Base-by-base conservation (phyloP, 2,329 filamentous ascomycete genomes). In the Pestalotiopsis sp. region DNA sequence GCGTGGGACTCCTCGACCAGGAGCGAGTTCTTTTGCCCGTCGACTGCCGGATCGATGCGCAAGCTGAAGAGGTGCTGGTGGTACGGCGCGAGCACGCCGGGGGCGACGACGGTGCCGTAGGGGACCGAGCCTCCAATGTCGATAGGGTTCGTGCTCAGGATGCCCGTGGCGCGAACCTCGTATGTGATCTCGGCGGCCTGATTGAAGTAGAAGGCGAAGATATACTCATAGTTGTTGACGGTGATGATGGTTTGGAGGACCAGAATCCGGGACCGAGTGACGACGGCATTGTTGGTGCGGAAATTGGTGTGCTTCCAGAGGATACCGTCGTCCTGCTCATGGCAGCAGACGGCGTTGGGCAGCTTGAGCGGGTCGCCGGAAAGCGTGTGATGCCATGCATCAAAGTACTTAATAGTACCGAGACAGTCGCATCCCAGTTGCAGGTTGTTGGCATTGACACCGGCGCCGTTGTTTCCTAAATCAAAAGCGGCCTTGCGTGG, bases 261-360 rank as follows among this genome's bases (percentile, higher is more conserved):
- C 2, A 92, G 83, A 71, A 91, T 86, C 0, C 90, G 85, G 68
- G 85, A 82, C 9, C 91, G 83, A 0, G 87, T 87, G 0, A 92
- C 87, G 1, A 89, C 88, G 0, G 89, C 88, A 1, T 87, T 84
- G 27, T 84, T 82, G 0, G 89, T 92, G 3, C 90, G 84, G 81
- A 87, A 91, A 79, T 92, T 92, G 5, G 89, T 91, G 78, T 92
- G 90, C 75, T 92, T 92, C 89, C 89, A 92, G 6, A 85, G 84
- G 57, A 92, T 91, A 4, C 91, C 91, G 67, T 88, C 86, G 72
- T 93, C 91, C 74, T 91, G 87, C 76, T 93, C 91, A 74, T 92
- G 91, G 3, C 92, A 79, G 74, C 91, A 93, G 66, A 92, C 82
- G 4, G 90, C 89, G 70, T 92, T 92, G 17, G 84, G 84, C 27